Base-by-base conservation (phyloP, 768 basidiomycete species). In the Hirschioporus abietinus region DNA sequence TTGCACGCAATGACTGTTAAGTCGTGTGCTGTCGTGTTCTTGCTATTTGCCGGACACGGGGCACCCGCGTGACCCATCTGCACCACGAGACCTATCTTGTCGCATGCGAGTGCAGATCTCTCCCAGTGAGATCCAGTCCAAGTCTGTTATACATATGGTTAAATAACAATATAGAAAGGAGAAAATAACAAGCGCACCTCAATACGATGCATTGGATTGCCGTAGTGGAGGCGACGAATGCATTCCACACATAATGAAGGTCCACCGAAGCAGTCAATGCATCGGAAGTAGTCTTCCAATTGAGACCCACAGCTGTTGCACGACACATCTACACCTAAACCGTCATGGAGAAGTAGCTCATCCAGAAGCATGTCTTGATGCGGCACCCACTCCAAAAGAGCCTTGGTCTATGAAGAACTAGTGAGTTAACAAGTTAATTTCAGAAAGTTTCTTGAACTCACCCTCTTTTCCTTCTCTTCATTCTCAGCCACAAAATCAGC, bases 1-100 rank as follows among this genome's bases (percentile, higher is more conserved):
- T 68, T 71, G 0, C 66, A 68, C 34, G 69, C 67, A 1, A 71
- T n/a, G 24, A 72, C 60, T 1, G 35, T 34, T 15, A 61, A 9
- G 25, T 61, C 60, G 23, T 34, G 24, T 6, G 18, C 60, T 9
- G 60, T 4, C 4, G 42, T 52, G 1, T 15, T 15, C 3, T 12
- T 10, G 12, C 12, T 10, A 15, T 52, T 52, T 3, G 60, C 60
- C 4, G 60, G 60, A 18, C 60, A 61, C 60, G 60, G 17, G 3
- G 3, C 18, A 12, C 60, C 60, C 24, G 24, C 7, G 23, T 61
- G 60, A 3, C 60, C 60, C 3, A 61, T 25, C 20, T 61, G 60
- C 3, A 61, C 25, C 3, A 17, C 15, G 23, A 61, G 30, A 3
- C 60, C 60, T 8, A 24, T 1, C 12, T 52, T 12, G 2, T 61